Base-by-base conservation (phyloP, 1,284 basidiomycete genomes). In the Veloboletus limbatus region DNA sequence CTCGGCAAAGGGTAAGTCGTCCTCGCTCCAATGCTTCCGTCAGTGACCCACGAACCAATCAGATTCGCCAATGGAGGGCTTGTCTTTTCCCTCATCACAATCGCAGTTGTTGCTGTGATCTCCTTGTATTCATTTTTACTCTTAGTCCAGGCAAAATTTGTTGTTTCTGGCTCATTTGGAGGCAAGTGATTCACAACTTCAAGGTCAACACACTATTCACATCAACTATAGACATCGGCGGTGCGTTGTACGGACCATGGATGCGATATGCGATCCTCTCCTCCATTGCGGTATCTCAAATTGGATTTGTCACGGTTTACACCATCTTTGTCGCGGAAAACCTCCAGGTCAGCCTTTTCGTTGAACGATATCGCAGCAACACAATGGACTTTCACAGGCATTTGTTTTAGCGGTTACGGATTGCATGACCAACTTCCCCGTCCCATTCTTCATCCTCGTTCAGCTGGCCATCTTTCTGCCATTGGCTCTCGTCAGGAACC, bases 261-360 rank as follows among this genome's bases (percentile, higher is more conserved):
- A 93, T 99, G 91, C 85, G 97, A 37, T 81, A 87, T 49, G 74
- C 85, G 20, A 98, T 99, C 59, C 79, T 99, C 7, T 76, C 76
- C 4, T 96, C 92, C 8, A 95, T 99, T 60, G 77, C 88, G 1
- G 65, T 96, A 22, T 97, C 95, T 0, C 97, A 99, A 67, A 76
- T 96, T 36, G 90, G 88, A 25, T 94, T 95, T 64, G 89, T 92
- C 30, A 69, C 81, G 26, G 94, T 93, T 6, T 98, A 98, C 70
- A 93, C 87, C 14, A 97, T 98, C 63, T 99, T 98, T 68, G 93
- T 98, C 22, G 89, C 95, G 2, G 82, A 97, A 69, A 97, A 95
- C 64, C 77, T 97, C 17, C 85, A 86, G 64, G 78, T 75, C 46
- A 8, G 58, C 43, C 17, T 43, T 24, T 36, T 9, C 13, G 14